Evolutionary conservation across 1,284 basidiomycete genomes (phyloP).

Genomic region (Fomitopsis pinicola): DNA sequence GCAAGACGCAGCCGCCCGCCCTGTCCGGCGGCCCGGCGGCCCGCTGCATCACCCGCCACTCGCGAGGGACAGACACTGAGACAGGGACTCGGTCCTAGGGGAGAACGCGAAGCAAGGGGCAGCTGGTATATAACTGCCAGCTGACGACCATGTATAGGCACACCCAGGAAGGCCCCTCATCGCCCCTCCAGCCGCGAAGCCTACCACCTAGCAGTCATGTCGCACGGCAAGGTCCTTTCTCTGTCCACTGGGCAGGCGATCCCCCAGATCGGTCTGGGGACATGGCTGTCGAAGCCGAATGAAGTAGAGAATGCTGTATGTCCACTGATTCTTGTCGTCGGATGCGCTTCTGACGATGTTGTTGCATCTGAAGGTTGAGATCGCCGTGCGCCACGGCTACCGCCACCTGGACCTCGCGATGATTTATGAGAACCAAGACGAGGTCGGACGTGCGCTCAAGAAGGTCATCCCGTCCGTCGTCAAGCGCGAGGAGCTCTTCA

Average conservation of each 20-base stretch:
- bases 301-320: slow-evolving; percentile 74
- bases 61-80: not conserved
- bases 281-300: slow-evolving; percentile 74
- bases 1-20: too few relatives aligned
- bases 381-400: slow-evolving; percentile 71
- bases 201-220: not conserved
- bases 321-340: slow-evolving; percentile 3
- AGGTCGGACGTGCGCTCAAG: slow-evolving; percentile 67
- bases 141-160: not conserved
- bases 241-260: slow-evolving; percentile 50
- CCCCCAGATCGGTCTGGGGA: slow-evolving; percentile 78
- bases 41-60: not conserved
- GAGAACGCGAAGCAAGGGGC: not conserved
- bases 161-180: not conserved
- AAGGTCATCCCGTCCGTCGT: slow-evolving; percentile 79
- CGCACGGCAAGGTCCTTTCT: not conserved
- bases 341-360: too few relatives aligned
- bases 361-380: slow-evolving; percentile 54
- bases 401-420: slow-evolving; percentile 78
- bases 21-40: not conserved
- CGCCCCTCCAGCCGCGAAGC: not conserved
- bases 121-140: not conserved
- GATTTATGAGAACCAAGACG: slow-evolving; percentile 72
- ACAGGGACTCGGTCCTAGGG: not conserved
- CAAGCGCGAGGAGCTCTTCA: slow-evolving; percentile 77